A percentile compares a stretch with the other conserved stretches of the same genome.
These are phyloP conservation scores for Sporothrix luriei DNA, from an alignment of 2,329 filamentous ascomycete species.

Conservation along the genomic window DNA sequence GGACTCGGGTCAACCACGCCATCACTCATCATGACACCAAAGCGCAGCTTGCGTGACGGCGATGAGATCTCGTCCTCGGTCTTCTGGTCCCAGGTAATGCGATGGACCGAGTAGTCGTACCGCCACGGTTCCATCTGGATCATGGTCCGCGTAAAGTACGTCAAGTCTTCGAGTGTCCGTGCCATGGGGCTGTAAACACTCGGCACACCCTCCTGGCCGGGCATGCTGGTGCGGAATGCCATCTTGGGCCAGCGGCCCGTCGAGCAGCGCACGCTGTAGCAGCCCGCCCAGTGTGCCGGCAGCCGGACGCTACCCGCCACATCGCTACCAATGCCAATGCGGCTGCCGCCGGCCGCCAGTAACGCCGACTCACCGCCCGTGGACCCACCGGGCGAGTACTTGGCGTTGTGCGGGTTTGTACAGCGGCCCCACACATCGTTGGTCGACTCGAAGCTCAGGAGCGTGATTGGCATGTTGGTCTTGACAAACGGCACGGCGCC, in stretches of 20 bases:
- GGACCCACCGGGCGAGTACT: constrained; percentile 85
- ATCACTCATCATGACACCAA: constrained; percentile 79
- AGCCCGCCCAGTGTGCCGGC: constrained; percentile 86
- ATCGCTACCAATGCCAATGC: constrained; percentile 88
- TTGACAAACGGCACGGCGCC: constrained; percentile 91
- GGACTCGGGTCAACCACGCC: constrained; percentile 84
- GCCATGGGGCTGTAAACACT: constrained; percentile 94
- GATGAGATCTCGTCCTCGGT: constrained; percentile 61
- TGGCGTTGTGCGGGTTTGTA: constrained; percentile 79
- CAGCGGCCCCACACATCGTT: constrained; percentile 79
- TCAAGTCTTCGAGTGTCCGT: constrained; percentile 76
- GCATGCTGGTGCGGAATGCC: constrained; percentile 84
- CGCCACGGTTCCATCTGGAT: constrained; percentile 84
- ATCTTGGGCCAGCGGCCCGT: constrained; percentile 89
- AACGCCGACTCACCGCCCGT: constrained; percentile 85
- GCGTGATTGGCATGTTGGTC: constrained; percentile 83
- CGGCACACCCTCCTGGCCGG: constrained; percentile 85
- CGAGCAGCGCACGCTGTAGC: constrained; percentile 83
- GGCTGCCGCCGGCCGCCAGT: constrained; percentile 71
- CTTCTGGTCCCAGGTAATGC: constrained; percentile 73
- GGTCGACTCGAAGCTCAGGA: constrained; percentile 82
- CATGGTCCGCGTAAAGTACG: constrained; percentile 78
- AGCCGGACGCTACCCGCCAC: constrained; percentile 86
- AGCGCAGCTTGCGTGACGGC: constrained; percentile 62
- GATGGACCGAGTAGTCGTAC: constrained; percentile 84